These are phyloP conservation scores for Marasmius oreades DNA, from an alignment of 1,284 basidiomycete species.

Conservation along the genomic window DNA sequence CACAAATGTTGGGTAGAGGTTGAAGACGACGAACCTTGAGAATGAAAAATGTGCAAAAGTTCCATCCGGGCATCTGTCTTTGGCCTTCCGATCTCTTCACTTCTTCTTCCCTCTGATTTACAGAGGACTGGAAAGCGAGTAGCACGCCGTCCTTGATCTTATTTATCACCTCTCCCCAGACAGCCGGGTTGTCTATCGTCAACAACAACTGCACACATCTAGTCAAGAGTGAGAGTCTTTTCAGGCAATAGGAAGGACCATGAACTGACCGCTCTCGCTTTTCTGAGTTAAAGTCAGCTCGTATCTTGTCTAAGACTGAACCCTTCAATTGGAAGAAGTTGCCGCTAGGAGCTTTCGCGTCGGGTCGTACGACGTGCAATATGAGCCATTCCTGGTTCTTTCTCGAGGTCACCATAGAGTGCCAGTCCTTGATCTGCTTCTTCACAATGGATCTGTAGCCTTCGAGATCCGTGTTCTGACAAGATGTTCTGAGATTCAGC, in stretches of 20 bases:
- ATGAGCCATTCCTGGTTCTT: slow-evolving; percentile 90
- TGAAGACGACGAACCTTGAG: slow-evolving; percentile 64
- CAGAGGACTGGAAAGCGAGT: slow-evolving; percentile 75
- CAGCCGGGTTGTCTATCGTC: slow-evolving; percentile 71
- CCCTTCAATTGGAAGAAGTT: slow-evolving; percentile 81
- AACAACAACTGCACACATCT: slow-evolving; percentile 82
- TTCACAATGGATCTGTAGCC: slow-evolving; percentile 74
- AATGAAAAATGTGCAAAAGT: slow-evolving; percentile 95
- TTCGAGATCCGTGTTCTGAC: slow-evolving; percentile 77
- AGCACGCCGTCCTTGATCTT: slow-evolving; percentile 90
- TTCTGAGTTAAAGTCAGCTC: slow-evolving; percentile 88
- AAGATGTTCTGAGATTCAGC: slow-evolving; percentile 5
- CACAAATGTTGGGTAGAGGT: neutral
- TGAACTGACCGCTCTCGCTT: slow-evolving; percentile 78
- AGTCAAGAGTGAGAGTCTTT: slow-evolving; percentile 15
- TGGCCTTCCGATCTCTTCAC: slow-evolving; percentile 85
- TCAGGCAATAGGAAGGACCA: slow-evolving; percentile 12
- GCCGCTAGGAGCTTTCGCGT: slow-evolving; percentile 53
- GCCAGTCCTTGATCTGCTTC: slow-evolving; percentile 92
- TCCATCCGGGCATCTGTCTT: slow-evolving; percentile 90
- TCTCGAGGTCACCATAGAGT: slow-evolving; percentile 59
- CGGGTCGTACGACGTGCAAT: slow-evolving; percentile 76
- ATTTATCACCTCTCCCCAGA: slow-evolving; percentile 87
- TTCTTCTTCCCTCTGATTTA: slow-evolving; percentile 83
- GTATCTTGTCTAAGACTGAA: slow-evolving; percentile 87